Evolutionary conservation across 129 eudicot genomes (phyloP).

Genomic region (Helianthus tuberosus): DNA sequence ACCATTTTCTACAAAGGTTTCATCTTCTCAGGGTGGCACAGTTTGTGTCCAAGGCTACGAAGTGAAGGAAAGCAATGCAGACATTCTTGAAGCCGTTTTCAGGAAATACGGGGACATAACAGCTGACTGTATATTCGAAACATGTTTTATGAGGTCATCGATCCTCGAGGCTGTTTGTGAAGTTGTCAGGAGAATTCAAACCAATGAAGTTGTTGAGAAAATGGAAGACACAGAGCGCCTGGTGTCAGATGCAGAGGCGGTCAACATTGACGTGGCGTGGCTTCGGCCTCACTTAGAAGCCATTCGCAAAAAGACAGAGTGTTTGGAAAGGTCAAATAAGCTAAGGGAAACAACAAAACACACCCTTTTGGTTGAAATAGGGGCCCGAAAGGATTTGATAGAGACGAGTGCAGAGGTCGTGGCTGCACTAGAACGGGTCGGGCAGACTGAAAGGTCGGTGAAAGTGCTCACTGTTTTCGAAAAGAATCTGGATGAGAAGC

Average conservation of each 20-base stretch:
- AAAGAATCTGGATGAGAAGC: conserved; percentile 19
- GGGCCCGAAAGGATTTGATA: no score
- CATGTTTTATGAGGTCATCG: conserved; percentile 21
- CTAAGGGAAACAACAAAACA: background rate
- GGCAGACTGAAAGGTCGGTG: conserved; percentile 31
- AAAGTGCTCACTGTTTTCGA: conserved; percentile 23
- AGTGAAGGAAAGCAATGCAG: conserved; percentile 38
- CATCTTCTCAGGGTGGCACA: background rate
- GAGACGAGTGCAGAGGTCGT: background rate
- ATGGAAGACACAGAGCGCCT: conserved; percentile 24
- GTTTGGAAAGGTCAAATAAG: no score
- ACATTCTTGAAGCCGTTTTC: conserved; percentile 35
- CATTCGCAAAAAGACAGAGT: background rate
- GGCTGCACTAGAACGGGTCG: conserved; percentile 27
- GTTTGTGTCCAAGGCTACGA: conserved; percentile 39
- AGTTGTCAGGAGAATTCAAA: conserved; percentile 26
- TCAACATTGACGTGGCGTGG: conserved; percentile 33
- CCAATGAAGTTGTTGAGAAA: background rate
- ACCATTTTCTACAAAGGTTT: background rate
- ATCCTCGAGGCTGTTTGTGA: conserved; percentile 35
- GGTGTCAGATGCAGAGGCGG: conserved; percentile 27
- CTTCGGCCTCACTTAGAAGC: conserved; percentile 12
- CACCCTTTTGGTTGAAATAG: no score
- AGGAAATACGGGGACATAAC: conserved; percentile 38
- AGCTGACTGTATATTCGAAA: conserved; percentile 19